A percentile compares a stretch with the other conserved stretches of the same genome.
phyloP scores from a whole-genome alignment of 1,139 yeast species.

The Arxiozyma slooffiae region DNA sequence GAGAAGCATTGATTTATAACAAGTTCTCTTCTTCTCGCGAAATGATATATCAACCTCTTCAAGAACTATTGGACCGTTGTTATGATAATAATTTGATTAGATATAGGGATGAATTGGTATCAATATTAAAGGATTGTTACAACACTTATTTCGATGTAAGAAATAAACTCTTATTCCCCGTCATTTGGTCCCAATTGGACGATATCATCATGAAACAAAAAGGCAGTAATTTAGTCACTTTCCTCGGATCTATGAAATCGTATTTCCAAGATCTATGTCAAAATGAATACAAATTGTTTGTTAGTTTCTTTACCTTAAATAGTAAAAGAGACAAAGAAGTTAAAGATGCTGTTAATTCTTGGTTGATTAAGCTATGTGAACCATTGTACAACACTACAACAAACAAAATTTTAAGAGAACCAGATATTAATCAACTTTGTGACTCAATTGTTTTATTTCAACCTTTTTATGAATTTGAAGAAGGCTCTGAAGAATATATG shows the following conservation, averaged over 20 bases:
- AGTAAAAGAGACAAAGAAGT: conserved; percentile 8
- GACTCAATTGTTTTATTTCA: conserved; percentile 65
- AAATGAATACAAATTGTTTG: conserved; percentile 53
- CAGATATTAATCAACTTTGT: conserved; percentile 56
- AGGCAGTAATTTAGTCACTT: conserved; percentile 37
- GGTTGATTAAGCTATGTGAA: conserved; percentile 57
- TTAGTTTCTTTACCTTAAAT: conserved; percentile 39
- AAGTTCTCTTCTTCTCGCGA: conserved; percentile 45
- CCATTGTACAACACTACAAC: conserved; percentile 68
- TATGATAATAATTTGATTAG: conserved; percentile 30
- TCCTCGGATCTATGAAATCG: conserved; percentile 50
- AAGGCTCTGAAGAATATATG: conserved; percentile 27
- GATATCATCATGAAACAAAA: conserved; percentile 22
- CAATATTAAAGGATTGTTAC: conserved; percentile 45
- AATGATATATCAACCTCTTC: conserved; percentile 38
- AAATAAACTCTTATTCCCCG: conserved; percentile 37
- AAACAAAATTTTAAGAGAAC: conserved; percentile 56
- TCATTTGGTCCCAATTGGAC: conserved; percentile 35
- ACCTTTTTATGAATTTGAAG: conserved; percentile 58
- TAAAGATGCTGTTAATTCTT: conserved; percentile 30
- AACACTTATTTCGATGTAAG: conserved; percentile 54
- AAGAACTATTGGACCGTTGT: conserved; percentile 44
- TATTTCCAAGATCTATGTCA: conserved; percentile 49
- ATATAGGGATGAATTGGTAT: conserved; percentile 58
- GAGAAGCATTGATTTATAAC: conserved; percentile 50